Evolutionary conservation across 805 yeast genomes (phyloP), one percentile per base, ranked within the genome.

Genomic region (Zygosaccharomyces siamensis): DNA sequence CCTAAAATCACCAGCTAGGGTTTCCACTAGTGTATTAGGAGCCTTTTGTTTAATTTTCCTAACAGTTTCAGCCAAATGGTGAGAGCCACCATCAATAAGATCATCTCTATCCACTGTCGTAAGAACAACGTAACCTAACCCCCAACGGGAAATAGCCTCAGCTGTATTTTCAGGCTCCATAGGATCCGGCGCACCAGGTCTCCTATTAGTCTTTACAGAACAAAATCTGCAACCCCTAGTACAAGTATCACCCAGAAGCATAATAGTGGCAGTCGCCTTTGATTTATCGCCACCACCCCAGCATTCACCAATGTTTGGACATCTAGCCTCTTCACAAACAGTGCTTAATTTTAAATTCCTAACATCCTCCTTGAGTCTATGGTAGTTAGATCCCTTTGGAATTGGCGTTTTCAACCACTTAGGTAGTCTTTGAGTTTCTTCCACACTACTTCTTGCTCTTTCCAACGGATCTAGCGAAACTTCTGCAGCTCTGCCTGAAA

Each of bases 261-360:
- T 93, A 58, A 93, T 93, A 1, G 99, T 93, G 3, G 99, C 97
- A 54, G 89, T 92, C 5, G 92, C 80, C 66, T 90, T 84, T 23
- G 73, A 67, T 46, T 67, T 79, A 59, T 78, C 82, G 60, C 83
- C 80, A 27, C 99, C 99, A 48, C 99, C 98, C 99, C 99, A 93
- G 70, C 99, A 93, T 67, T 93, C 99, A 45, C 98, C 97, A 53
- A 93, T 93, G 67, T 93, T 93, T n/a, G 99, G 99, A 70, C 99
- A 93, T 63, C 93, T 84, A 4, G 99, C 99, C 63, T 93, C 99
- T 69, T 93, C 98, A 70, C 99, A 93, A 27, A 93, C 99, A 0
- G 99, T 93, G 32, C 96, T 85, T 45, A 93, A 73, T 55, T 89
- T 88, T 51, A 93, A 73, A 50, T 95, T 97, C 52, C 89, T 77